Conservation (phyloP, 1,284 basidiomycete species). For the Ustilago crameri region DNA sequence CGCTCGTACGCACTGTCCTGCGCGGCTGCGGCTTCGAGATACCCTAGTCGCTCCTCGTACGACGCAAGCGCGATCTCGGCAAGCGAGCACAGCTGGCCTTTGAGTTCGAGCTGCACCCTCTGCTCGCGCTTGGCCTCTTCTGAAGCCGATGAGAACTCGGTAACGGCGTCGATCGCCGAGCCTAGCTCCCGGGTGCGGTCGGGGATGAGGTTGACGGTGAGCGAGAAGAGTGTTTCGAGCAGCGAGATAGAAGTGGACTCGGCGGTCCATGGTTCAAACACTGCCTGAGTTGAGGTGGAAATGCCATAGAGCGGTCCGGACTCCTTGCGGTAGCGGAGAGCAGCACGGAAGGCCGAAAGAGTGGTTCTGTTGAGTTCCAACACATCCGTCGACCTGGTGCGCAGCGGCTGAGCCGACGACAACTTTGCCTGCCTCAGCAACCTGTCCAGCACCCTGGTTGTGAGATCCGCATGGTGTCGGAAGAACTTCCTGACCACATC, state of each 20-base stretch:
- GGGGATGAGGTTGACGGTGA: slow-evolving; percentile 73
- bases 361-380: slow-evolving; percentile 79
- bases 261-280: slow-evolving; percentile 83
- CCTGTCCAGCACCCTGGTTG: slow-evolving; percentile 32
- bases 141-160: slow-evolving; percentile 54
- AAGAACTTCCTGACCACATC: slow-evolving; percentile 83
- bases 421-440: slow-evolving; percentile 32
- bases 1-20: slow-evolving; percentile 55
- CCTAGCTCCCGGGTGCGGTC: slow-evolving; percentile 71
- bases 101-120: slow-evolving; percentile 68
- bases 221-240: slow-evolving; percentile 78
- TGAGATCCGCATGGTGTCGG: slow-evolving; percentile 74
- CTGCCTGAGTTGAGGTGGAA: slow-evolving; percentile 72
- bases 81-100: slow-evolving; percentile 78
- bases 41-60: slow-evolving; percentile 68
- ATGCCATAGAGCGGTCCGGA: slow-evolving; percentile 82
- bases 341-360: slow-evolving; percentile 77
- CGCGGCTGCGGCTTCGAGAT: slow-evolving; percentile 55
- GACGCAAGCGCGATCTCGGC: slow-evolving; percentile 68
- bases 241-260: slow-evolving; percentile 76
- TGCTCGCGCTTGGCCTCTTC: slow-evolving; percentile 56
- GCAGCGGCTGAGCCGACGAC: slow-evolving; percentile 21
- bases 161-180: slow-evolving; percentile 69
- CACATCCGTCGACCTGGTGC: slow-evolving; percentile 20
- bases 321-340: slow-evolving; percentile 79